phyloP scores from a whole-genome alignment of 371 early-diverging fungal genomes.

The Phascolomyces articulosus region DNA sequence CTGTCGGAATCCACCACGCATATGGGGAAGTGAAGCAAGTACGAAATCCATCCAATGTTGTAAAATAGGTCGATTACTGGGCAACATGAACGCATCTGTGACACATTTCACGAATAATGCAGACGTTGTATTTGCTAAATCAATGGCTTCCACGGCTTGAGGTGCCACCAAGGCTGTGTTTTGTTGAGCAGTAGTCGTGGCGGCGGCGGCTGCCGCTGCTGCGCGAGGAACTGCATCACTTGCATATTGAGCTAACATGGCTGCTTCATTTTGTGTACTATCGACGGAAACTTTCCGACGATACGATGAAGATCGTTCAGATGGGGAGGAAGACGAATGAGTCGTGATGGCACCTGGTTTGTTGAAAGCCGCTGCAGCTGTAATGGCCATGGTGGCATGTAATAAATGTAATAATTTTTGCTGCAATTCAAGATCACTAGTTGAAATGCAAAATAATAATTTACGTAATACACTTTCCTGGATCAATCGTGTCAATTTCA shows the following conservation, averaged over 20 bases:
- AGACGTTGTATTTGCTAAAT: constrained; percentile 37
- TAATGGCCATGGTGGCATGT: constrained; percentile 59
- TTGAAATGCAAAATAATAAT: constrained; percentile 62
- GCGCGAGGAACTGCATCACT: constrained; percentile 12
- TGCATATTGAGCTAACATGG: constrained; percentile 16
- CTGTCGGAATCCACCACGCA: constrained; percentile 62
- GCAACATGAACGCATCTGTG: constrained; percentile 59
- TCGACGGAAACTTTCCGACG: constrained; percentile 26
- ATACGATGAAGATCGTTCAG: constrained; percentile 15
- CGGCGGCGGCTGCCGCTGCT: background rate
- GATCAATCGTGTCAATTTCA: constrained; percentile 53
- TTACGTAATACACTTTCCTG: constrained; percentile 62
- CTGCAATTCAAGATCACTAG: constrained; percentile 66
- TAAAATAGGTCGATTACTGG: constrained; percentile 67
- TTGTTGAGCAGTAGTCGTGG: background rate
- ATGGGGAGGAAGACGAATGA: background rate
- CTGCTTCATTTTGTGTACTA: constrained; percentile 6
- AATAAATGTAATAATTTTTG: constrained; percentile 72
- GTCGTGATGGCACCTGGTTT: constrained; percentile 6
- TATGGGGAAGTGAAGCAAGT: constrained; percentile 61
- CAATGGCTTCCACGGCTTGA: constrained; percentile 27
- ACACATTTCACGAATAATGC: constrained; percentile 65
- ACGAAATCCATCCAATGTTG: constrained; percentile 82
- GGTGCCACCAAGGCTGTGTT: background rate
- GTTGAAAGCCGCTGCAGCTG: constrained; percentile 27